These are phyloP conservation scores for Beauveria rudraprayagi DNA, from an alignment of 2,329 filamentous ascomycete genomes.

Conservation along the genomic window DNA sequence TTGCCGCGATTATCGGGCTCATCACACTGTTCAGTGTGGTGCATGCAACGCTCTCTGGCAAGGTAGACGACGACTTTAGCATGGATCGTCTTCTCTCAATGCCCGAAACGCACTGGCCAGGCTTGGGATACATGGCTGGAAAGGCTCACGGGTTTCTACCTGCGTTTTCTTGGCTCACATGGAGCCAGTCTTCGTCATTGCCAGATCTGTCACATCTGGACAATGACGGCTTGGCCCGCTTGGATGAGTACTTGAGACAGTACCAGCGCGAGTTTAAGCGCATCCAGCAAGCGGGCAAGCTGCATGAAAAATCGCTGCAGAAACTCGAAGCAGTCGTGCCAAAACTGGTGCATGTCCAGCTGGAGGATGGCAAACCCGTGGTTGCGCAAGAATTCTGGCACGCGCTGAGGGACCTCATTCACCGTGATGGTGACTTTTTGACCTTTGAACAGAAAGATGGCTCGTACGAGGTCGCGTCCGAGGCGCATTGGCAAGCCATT, in stretches of 20 bases:
- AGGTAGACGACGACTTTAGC: slow-evolving; percentile 7
- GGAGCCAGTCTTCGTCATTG: background rate
- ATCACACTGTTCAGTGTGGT: slow-evolving; percentile 4
- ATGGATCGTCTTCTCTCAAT: slow-evolving; percentile 3
- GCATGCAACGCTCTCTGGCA: slow-evolving; percentile 4
- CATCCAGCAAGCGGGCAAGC: slow-evolving; percentile 22
- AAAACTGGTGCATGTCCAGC: slow-evolving; percentile 46
- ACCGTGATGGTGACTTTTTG: slow-evolving; percentile 38
- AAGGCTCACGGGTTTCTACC: slow-evolving; percentile 14
- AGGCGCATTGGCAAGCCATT: slow-evolving; percentile 40
- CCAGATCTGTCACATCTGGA: slow-evolving; percentile 11
- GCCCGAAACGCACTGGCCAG: slow-evolving; percentile 13
- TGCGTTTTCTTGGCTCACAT: slow-evolving; percentile 5
- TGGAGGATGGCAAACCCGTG: slow-evolving; percentile 41
- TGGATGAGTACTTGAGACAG: slow-evolving; percentile 19
- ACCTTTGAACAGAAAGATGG: slow-evolving; percentile 34
- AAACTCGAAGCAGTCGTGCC: slow-evolving; percentile 46
- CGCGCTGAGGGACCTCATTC: slow-evolving; percentile 50
- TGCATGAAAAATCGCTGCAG: slow-evolving; percentile 31
- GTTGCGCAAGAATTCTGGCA: slow-evolving; percentile 58
- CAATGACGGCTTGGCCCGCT: slow-evolving; percentile 14
- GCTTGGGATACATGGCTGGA: slow-evolving; percentile 12
- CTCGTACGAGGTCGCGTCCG: slow-evolving; percentile 32
- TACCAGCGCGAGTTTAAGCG: slow-evolving; percentile 23
- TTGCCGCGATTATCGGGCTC: background rate